Percentiles rank a stretch among this genome's conserved stretches.
Evolutionary conservation across 352 stramenopile genomes (phyloP).

Genomic region (Peronosclerospora sorghi): DNA sequence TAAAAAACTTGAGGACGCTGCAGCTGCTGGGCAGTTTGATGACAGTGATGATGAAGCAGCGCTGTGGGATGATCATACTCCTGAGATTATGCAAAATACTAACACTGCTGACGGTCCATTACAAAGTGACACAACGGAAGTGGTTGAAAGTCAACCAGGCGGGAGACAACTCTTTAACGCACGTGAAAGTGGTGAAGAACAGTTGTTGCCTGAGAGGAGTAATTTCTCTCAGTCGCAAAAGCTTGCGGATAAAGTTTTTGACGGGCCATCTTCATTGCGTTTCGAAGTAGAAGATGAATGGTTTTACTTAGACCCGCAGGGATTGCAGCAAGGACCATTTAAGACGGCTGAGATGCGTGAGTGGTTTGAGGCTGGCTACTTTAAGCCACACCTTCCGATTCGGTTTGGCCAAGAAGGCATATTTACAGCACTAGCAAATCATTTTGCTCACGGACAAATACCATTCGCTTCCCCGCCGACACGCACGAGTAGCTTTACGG

Average conservation of each 20-base stretch:
- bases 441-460: slow-evolving; percentile 61
- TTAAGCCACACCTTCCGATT: slow-evolving; percentile 82
- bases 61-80: slow-evolving; percentile 43
- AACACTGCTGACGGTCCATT: slow-evolving; percentile 15
- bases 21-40: slow-evolving; percentile 67
- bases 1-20: slow-evolving; percentile 67
- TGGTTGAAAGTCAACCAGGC: slow-evolving; percentile 12
- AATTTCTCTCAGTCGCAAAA: slow-evolving; percentile 19
- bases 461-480: slow-evolving; percentile 41
- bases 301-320: slow-evolving; percentile 82
- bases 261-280: slow-evolving; percentile 16
- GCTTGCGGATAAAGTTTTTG: slow-evolving; percentile 9
- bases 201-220: slow-evolving; percentile 19
- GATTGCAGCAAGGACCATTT: slow-evolving; percentile 74
- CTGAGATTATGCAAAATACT: slow-evolving; percentile 12
- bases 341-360: slow-evolving; percentile 82
- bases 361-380: slow-evolving; percentile 85
- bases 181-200: slow-evolving; percentile 15
- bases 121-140: slow-evolving; percentile 10
- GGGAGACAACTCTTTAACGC: slow-evolving; percentile 21
- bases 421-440: slow-evolving; percentile 66
- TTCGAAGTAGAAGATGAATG: slow-evolving; percentile 62
- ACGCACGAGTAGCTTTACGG: slow-evolving; percentile 9
- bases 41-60: slow-evolving; percentile 68
- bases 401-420: slow-evolving; percentile 60